A percentile compares a stretch with the other conserved stretches of the same genome.
Conservation (phyloP, 2,329 filamentous ascomycete genomes). For the Amauroascus verrucosus region DNA sequence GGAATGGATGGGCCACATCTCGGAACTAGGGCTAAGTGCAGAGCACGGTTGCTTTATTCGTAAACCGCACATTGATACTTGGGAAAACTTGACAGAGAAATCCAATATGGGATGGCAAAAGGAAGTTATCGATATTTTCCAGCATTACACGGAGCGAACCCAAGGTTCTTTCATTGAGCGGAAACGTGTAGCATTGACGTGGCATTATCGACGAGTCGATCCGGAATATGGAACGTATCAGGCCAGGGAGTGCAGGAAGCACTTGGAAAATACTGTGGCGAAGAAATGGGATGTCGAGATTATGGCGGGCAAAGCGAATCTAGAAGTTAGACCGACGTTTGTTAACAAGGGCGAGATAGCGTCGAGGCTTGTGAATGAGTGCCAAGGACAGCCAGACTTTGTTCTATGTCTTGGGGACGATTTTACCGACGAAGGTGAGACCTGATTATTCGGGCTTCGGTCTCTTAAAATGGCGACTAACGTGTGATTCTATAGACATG, state of each 20-base stretch:
- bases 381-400: conserved; percentile 62
- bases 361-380: conserved; percentile 67
- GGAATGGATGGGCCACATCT: conserved; percentile 85
- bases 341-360: conserved; percentile 98
- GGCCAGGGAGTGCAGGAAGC: conserved; percentile 68
- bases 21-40: conserved; percentile 81
- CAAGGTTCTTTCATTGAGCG: conserved; percentile 87
- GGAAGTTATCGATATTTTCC: conserved; percentile 74
- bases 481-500: conserved; percentile 42
- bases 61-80: conserved; percentile 62
- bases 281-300: conserved; percentile 86
- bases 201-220: conserved; percentile 91
- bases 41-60: conserved; percentile 96
- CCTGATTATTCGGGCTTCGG: not conserved
- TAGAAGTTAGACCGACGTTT: conserved; percentile 91
- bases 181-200: conserved; percentile 88
- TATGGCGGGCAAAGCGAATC: conserved; percentile 91
- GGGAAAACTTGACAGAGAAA: conserved; percentile 80
- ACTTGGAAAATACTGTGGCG: conserved; percentile 65
- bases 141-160: conserved; percentile 77
- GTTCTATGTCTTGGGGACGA: conserved; percentile 89
- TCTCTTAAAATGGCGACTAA: conserved; percentile 11
- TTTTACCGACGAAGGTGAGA: conserved; percentile 89
- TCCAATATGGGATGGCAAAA: conserved; percentile 88
- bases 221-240: conserved; percentile 74